Evolutionary conservation across 768 basidiomycete species (phyloP), one percentile per base, ranked within the genome.

Genomic region (Holtermannia corniformis): DNA sequence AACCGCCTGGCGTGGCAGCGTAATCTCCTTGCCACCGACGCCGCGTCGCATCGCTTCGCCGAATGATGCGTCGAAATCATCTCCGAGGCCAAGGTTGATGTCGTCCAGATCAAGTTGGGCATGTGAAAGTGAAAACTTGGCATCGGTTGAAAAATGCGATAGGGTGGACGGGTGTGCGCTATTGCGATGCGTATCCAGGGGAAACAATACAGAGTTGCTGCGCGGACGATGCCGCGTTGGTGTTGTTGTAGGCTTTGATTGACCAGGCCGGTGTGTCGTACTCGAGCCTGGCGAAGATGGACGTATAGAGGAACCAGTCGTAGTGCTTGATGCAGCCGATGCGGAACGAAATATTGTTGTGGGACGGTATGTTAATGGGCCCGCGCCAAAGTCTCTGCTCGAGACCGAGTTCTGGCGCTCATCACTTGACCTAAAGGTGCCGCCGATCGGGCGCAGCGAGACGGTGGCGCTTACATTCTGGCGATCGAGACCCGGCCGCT

Each of bases 31-130:
- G 11, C 51, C 58, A 14, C 57, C 60, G 19, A 49, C 49, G n/a
- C 68, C 67, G 10, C 59, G 41, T 11, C 64, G 51, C 24, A 72
- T 56, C 3, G 67, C 69, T 51, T 66, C 64, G 5, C 63, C 69
- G 32, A 67, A 65, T 2, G 69, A 66, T 3, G 55, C 49, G 49
- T 69, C 67, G 48, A 73, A 68, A 21, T 66, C 68, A 21, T 67
- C 64, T 0, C 70, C 70, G n/a, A 73, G 50, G 2, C 68, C 68
- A 5, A 70, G 62, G n/a, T n/a, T n/a, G n/a, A n/a, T n/a, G n/a
- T n/a, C n/a, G 45, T 70, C 67, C 14, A 73, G 62, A 19, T 60
- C 54, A 21, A 68, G 23, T 12, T 49, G 47, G 4, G 12, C 43
- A 14, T 57, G 54, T 42, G 54, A 51, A 19, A 68, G 57, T 0